Percentiles rank a stretch among this genome's conserved stretches.
Conservation (phyloP, 768 basidiomycete genomes). For the Mycena amicta region DNA sequence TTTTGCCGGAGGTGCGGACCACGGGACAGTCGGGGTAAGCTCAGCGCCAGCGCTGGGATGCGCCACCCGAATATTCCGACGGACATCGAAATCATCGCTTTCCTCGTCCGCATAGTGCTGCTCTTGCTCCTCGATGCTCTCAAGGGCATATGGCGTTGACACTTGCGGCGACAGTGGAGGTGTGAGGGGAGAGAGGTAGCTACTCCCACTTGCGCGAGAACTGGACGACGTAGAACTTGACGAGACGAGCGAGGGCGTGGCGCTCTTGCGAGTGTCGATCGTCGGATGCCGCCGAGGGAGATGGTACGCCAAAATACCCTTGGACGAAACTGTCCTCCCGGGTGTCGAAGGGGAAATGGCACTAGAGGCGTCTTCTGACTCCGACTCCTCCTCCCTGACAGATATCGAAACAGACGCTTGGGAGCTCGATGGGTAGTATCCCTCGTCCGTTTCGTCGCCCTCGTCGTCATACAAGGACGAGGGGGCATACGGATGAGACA, state of each 20-base stretch:
- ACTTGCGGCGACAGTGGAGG: conserved; percentile 16
- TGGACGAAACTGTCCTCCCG: not conserved
- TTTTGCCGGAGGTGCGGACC: not conserved
- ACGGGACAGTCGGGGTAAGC: conserved; percentile 1
- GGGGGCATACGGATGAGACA: conserved; percentile 8
- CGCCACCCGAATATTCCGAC: not conserved
- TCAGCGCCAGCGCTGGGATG: not conserved
- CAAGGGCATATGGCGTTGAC: conserved; percentile 3
- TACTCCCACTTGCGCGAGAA: conserved; percentile 1
- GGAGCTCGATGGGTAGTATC: conserved; percentile 13
- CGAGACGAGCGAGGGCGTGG: conserved; percentile 14
- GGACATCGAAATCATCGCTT: not conserved
- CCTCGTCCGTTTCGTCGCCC: conserved; percentile 8
- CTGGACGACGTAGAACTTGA: conserved; percentile 8
- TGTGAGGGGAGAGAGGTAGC: conserved; percentile 8
- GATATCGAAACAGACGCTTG: conserved; percentile 1
- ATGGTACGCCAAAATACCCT: conserved; percentile 9
- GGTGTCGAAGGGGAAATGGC: conserved; percentile 1
- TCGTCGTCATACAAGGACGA: not conserved
- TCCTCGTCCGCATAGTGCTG: conserved; percentile 2
- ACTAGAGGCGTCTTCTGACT: conserved; percentile 12
- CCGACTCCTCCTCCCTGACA: conserved; percentile 3
- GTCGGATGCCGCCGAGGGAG: conserved; percentile 24
- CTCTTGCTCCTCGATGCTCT: conserved; percentile 20
- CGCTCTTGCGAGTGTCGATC: conserved; percentile 8